Conservation (phyloP, 352 stramenopile genomes). For the Globisporangium iwayamae region DNA sequence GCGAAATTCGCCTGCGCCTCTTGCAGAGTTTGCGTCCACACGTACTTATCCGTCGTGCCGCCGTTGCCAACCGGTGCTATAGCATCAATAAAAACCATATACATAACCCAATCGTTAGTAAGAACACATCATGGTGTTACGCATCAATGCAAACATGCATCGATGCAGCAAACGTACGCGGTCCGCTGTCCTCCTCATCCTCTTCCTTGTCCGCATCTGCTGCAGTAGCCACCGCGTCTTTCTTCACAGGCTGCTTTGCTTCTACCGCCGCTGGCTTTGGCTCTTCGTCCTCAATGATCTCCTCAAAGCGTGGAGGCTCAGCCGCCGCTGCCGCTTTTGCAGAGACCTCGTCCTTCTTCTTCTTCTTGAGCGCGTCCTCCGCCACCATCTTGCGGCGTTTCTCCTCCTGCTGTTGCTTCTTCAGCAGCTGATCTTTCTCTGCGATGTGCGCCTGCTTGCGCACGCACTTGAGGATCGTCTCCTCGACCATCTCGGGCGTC, state of each 20-base stretch:
- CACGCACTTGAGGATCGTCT: slow-evolving; percentile 87
- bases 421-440: slow-evolving; percentile 73
- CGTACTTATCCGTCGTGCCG: slow-evolving; percentile 91
- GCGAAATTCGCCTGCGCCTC: slow-evolving; percentile 93
- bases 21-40: slow-evolving; percentile 97
- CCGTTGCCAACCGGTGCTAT: slow-evolving; percentile 90
- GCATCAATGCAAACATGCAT: neutral
- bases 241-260: neutral
- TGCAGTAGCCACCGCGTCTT: neutral
- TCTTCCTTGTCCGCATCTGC: slow-evolving; percentile 38
- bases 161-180: slow-evolving; percentile 33
- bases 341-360: slow-evolving; percentile 48
- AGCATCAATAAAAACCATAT: slow-evolving; percentile 9
- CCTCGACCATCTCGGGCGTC: slow-evolving; percentile 62
- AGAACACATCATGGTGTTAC: neutral
- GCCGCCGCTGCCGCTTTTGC: slow-evolving; percentile 25
- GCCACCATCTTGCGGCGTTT: slow-evolving; percentile 64
- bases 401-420: slow-evolving; percentile 79
- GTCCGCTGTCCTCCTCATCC: slow-evolving; percentile 60
- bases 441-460: slow-evolving; percentile 89
- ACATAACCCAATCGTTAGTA: slow-evolving; percentile 1
- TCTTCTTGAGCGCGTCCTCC: slow-evolving; percentile 43
- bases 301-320: slow-evolving; percentile 69
- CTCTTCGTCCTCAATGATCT: slow-evolving; percentile 66
- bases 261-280: neutral